Evolutionary conservation across 768 basidiomycete genomes (phyloP).

Genomic region (Kwoniella shandongensis): DNA sequence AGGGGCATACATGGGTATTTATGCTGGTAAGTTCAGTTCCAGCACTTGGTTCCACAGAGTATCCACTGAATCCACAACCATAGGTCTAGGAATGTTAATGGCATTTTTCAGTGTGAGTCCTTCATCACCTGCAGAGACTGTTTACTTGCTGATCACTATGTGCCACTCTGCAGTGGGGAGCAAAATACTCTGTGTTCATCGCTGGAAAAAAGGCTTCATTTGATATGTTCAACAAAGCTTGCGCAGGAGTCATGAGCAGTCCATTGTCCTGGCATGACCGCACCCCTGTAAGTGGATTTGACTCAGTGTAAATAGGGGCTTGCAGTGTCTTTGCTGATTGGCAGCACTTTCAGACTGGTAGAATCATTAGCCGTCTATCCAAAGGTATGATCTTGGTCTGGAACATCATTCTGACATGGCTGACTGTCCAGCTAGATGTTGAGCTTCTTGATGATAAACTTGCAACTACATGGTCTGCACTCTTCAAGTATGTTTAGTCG

Average conservation of each 20-base stretch:
- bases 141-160: background rate
- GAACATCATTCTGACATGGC: background rate
- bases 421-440: slow-evolving; percentile 37
- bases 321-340: background rate
- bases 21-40: slow-evolving; percentile 49
- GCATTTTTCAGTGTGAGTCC: slow-evolving; percentile 24
- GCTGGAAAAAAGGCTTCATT: slow-evolving; percentile 55
- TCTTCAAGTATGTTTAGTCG: slow-evolving; percentile 27
- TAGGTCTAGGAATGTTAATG: slow-evolving; percentile 32
- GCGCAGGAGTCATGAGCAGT: slow-evolving; percentile 62
- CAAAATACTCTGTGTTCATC: slow-evolving; percentile 39
- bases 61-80: too few species aligned
- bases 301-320: background rate
- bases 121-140: background rate
- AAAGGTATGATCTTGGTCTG: slow-evolving; percentile 27
- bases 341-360: slow-evolving; percentile 21
- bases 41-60: background rate
- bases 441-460: slow-evolving; percentile 50
- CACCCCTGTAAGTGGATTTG: slow-evolving; percentile 52
- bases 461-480: slow-evolving; percentile 27
- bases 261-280: slow-evolving; percentile 72
- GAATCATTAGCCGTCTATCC: slow-evolving; percentile 43
- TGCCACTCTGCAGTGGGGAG: slow-evolving; percentile 5
- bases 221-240: slow-evolving; percentile 62
- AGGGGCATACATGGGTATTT: slow-evolving; percentile 67